These are phyloP conservation scores for Tillandsia fasciculata DNA, from an alignment of 176 grass and related monocot genomes.

Conservation along the genomic window DNA sequence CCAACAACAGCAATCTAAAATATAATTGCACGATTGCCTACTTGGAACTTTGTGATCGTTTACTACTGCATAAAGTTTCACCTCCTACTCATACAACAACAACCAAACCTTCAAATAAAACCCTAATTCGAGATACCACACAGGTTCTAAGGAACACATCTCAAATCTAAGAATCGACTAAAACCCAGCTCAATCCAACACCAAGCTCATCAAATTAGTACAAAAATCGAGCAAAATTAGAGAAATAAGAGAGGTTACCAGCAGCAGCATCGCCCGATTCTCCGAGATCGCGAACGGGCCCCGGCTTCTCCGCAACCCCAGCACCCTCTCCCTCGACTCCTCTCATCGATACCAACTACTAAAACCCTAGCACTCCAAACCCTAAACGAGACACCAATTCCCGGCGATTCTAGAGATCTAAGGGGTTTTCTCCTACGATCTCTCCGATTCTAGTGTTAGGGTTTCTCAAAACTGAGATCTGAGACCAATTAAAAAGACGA, in stretches of 20 bases:
- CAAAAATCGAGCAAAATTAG: background rate
- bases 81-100: too few relatives aligned
- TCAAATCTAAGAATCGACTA: too few relatives aligned
- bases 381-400: background rate
- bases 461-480: background rate
- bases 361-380: background rate
- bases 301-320: background rate
- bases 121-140: too few relatives aligned
- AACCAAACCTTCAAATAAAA: background rate
- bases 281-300: background rate
- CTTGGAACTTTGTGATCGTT: too few relatives aligned
- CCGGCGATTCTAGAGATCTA: background rate
- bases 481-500: background rate
- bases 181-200: background rate
- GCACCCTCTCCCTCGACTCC: background rate
- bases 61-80: too few relatives aligned
- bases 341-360: background rate
- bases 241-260: background rate
- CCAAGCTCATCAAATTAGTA: background rate
- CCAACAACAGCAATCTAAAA: too few relatives aligned
- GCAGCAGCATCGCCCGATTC: background rate
- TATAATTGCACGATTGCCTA: too few relatives aligned
- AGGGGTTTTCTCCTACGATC: background rate
- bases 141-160: too few relatives aligned
- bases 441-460: conserved; percentile 8